Base-by-base conservation (phyloP, 208 protist species). In the Leishmania guyanensis region DNA sequence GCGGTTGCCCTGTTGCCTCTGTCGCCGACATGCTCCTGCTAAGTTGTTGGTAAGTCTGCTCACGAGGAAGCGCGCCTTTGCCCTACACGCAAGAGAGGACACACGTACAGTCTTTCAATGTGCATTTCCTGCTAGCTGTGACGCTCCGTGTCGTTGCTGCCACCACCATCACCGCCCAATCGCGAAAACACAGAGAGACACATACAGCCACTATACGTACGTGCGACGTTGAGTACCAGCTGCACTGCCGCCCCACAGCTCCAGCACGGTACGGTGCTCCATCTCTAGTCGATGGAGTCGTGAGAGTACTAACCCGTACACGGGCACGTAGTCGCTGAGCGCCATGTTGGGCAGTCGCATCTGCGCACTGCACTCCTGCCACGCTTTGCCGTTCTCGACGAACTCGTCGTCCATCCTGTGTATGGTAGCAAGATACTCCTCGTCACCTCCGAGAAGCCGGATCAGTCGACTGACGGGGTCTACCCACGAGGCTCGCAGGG, bases 191-290 rank as follows among this genome's bases (percentile, higher is more conserved):
- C 2, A 29, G 26, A 33, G 26, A 10, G 68, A 33, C 22, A 26
- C 68, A 16, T 53, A 73, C 46, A 46, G 46, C 43, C 17, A 26
- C 36, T 73, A 73, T 26, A 51, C 68, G 68, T 20, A 29, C 22
- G n/a, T 10, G 39, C 46, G 46, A 10, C n/a, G n/a, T 73, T 73
- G 68, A 22, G 22, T 54, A n/a, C 68, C 68, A 26, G 68, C 26
- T 36, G 50, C 51, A 6, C 71, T 33, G 26, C 75, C 51, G 29
- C 84, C 87, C 90, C 93, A 95, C 72, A 95, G 89, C 84, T 95
- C 93, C 81, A 89, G 82, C 62, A 94, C 91, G 0, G 91, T 95
- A 60, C 93, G 86, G 62, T 95, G 93, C 83, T 96, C 91, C 75
- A 95, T 92, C 80, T 96, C 93, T 16, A 96, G 80, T 16, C 93